These are phyloP conservation scores for Diaporthe sp. DNA, from an alignment of 2,329 filamentous ascomycete species.

Conservation along the genomic window DNA sequence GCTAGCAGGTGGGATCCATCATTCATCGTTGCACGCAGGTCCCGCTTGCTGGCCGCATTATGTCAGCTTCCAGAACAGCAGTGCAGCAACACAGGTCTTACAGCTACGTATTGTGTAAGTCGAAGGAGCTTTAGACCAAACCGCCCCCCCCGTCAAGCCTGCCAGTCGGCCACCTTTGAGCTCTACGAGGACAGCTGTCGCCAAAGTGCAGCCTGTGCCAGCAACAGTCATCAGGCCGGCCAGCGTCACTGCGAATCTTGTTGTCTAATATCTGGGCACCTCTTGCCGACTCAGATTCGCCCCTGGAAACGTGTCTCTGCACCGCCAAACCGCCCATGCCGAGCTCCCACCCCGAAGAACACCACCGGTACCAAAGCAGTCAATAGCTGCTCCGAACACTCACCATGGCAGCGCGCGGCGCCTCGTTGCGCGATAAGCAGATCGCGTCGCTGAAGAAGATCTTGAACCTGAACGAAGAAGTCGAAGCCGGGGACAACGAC, in stretches of 20 bases:
- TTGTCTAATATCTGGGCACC: background rate
- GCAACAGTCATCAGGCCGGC: slow-evolving; percentile 6
- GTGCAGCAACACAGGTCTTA: background rate
- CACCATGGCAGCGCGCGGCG: slow-evolving; percentile 60
- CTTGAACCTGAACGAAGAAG: slow-evolving; percentile 89
- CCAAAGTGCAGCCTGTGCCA: slow-evolving; percentile 24
- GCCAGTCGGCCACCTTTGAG: background rate
- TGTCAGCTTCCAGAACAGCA: slow-evolving; percentile 24
- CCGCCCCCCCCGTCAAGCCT: too few relatives aligned
- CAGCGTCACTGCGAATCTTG: background rate
- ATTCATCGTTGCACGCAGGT: too few relatives aligned
- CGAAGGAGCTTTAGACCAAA: slow-evolving; percentile 5
- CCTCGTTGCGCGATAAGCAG: slow-evolving; percentile 64
- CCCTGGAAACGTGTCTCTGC: slow-evolving; percentile 29
- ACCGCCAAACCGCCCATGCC: slow-evolving; percentile 24
- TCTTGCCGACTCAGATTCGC: background rate
- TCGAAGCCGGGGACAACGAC: slow-evolving; percentile 70
- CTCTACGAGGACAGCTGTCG: slow-evolving; percentile 31
- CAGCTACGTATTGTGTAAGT: slow-evolving; percentile 34
- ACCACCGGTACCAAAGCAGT: slow-evolving; percentile 29
- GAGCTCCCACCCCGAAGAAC: slow-evolving; percentile 32
- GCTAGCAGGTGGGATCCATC: slow-evolving; percentile 1
- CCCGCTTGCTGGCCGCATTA: slow-evolving; percentile 8
- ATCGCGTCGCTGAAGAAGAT: slow-evolving; percentile 95
- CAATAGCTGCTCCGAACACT: slow-evolving; percentile 34